Percentiles rank a stretch among this genome's conserved stretches.
Evolutionary conservation across 768 basidiomycete species (phyloP).

Genomic region (Agrocybe pediades): DNA sequence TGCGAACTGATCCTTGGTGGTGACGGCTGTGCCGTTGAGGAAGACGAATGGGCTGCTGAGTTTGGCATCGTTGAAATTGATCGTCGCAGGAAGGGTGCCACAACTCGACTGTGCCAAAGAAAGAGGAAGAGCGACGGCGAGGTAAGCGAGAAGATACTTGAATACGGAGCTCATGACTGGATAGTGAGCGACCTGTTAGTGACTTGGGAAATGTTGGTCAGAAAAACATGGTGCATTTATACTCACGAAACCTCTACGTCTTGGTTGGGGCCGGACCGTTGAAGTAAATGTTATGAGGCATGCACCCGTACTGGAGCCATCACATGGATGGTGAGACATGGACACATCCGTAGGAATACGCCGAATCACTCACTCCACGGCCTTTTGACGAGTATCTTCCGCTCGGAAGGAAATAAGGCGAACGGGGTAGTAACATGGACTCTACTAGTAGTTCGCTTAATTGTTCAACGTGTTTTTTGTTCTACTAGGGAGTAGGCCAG

Average conservation of each 20-base stretch:
- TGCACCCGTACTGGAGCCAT: background rate
- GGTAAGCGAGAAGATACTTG: constrained; percentile 2
- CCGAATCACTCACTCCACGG: background rate
- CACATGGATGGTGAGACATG: background rate
- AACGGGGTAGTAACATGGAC: background rate
- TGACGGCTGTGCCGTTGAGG: constrained; percentile 41
- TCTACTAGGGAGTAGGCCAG: no score
- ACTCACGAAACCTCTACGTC: background rate
- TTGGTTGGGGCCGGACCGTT: background rate
- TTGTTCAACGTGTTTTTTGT: no score
- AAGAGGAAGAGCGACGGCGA: constrained; percentile 27
- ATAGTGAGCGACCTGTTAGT: background rate
- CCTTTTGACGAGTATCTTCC: constrained; percentile 1
- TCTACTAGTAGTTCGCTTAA: no score
- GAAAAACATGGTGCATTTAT: background rate
- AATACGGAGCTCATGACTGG: constrained; percentile 1
- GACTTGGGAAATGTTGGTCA: background rate
- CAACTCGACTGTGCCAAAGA: constrained; percentile 32
- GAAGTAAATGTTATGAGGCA: background rate
- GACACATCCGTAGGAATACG: background rate
- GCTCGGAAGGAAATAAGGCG: background rate
- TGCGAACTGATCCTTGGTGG: constrained; percentile 47
- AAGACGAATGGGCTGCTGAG: constrained; percentile 60
- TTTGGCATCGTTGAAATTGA: constrained; percentile 36
- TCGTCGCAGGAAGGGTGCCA: constrained; percentile 29